Evolutionary conservation across 2,329 filamentous ascomycete species (phyloP), one percentile per base, ranked within the genome.

Genomic region (Samsoniella hepiali): DNA sequence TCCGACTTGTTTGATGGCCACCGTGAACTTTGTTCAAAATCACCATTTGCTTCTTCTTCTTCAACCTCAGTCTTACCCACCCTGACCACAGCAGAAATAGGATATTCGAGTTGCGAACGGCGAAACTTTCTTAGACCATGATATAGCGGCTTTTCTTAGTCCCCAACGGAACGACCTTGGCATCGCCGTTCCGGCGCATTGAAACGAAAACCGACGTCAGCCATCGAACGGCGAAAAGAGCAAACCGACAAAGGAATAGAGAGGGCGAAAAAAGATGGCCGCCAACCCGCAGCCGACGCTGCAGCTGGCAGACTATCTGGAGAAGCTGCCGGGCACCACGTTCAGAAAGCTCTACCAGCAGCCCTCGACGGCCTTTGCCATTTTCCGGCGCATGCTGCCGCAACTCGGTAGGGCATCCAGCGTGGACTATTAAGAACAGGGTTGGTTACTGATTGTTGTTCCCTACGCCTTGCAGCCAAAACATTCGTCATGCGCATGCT

Each of bases 341-440:
- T 97, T 98, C 76, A 87, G 88, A 74, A 90, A 91, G 76, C 84
- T 99, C 53, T 99, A 99, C 82, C 90, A 93, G 79, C 93, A 97
- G 81, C 95, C 95, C 36, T 96, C 94, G 49, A 97, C 95, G 1
- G 91, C 93, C 44, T 87, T 99, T 68, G 95, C 95, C 68, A 93
- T 99, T 72, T 98, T 98, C 76, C 88, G 95, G 69, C 93, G 95
- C 79, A 97, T 99, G 93, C 85, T 99, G 64, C 92, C 95, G 64
- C 91, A 96, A 72, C 79, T 98, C 66, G 92, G 91, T 93, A 82
- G 72, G 80, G 36, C 51, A 32, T 54, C 50, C 9, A 15, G 3
- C n/a, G 31, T 17, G 13, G 22, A 17, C 27, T 10, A n/a, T 17
- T 34, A 54, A n/a, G 8, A 54, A 27, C 1, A 13, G 45, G 45